Evolutionary conservation across 208 protist genomes (phyloP).

Genomic region (Trypanosoma boissoni): DNA sequence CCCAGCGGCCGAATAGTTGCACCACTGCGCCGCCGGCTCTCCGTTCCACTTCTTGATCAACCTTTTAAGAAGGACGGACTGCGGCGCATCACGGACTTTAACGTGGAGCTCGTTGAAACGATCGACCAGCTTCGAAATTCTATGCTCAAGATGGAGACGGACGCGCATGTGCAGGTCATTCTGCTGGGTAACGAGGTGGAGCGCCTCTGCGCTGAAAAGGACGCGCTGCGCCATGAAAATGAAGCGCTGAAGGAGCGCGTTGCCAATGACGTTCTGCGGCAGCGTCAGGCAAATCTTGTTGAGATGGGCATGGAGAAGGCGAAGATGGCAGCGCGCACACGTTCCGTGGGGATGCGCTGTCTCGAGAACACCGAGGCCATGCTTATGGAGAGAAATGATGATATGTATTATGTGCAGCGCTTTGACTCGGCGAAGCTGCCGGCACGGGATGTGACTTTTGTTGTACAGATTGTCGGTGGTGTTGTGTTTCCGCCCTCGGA

Average conservation of each 20-base stretch:
- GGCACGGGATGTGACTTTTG: conserved; percentile 74
- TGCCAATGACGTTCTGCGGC: conserved; percentile 66
- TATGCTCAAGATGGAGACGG: conserved; percentile 50
- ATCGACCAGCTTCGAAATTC: conserved; percentile 52
- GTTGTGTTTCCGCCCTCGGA: conserved; percentile 32
- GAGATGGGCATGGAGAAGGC: conserved; percentile 65
- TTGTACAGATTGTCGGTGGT: conserved; percentile 69
- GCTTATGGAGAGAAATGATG: conserved; percentile 84
- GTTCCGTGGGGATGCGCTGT: conserved; percentile 51
- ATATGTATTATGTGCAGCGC: conserved; percentile 70
- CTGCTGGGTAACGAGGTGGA: conserved; percentile 43
- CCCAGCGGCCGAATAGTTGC: neutral
- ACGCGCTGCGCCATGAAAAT: conserved; percentile 47
- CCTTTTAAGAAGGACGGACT: conserved; percentile 26
- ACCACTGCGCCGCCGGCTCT: neutral
- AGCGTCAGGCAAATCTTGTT: conserved; percentile 67
- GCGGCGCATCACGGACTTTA: conserved; percentile 50
- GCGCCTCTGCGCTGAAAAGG: conserved; percentile 30
- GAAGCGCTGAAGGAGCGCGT: conserved; percentile 67
- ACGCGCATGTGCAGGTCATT: conserved; percentile 51
- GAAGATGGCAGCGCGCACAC: conserved; percentile 47
- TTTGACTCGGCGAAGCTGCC: conserved; percentile 66
- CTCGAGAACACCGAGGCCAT: conserved; percentile 66
- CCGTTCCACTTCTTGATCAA: conserved; percentile 14
- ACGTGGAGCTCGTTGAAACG: conserved; percentile 59